A percentile compares a stretch with the other conserved stretches of the same genome.
Evolutionary conservation across 768 basidiomycete genomes (phyloP).

Genomic region (Mycena chlorophos): DNA sequence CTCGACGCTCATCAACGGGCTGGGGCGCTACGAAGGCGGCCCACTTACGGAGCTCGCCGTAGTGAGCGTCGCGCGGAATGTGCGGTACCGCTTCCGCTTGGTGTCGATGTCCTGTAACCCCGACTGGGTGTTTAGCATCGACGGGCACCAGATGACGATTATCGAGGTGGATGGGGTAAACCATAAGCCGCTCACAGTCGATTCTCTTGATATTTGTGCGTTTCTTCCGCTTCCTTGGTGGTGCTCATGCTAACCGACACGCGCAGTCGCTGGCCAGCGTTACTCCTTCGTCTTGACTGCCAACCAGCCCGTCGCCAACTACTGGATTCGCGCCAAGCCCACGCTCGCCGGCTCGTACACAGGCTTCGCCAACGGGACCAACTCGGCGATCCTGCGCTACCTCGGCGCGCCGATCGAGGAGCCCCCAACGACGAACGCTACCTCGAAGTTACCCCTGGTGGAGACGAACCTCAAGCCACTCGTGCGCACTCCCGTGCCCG

Average conservation of each 20-base stretch:
- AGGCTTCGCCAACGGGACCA: constrained; percentile 34
- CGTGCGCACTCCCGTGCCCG: constrained; percentile 29
- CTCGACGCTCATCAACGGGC: constrained; percentile 3
- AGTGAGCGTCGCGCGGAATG: constrained; percentile 43
- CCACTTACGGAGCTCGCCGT: not conserved
- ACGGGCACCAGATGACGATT: constrained; percentile 40
- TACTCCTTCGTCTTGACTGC: constrained; percentile 40
- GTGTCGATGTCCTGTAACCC: constrained; percentile 47
- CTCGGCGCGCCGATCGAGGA: constrained; percentile 30
- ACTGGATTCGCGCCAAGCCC: constrained; percentile 37
- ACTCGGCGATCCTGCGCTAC: constrained; percentile 46
- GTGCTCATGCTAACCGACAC: constrained; percentile 9
- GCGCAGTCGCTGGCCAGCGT: constrained; percentile 27
- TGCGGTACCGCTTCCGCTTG: constrained; percentile 51
- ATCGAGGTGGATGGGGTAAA: constrained; percentile 44
- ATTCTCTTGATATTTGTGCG: constrained; percentile 38
- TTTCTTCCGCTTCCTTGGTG: not conserved
- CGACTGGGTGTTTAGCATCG: constrained; percentile 40
- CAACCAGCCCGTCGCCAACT: constrained; percentile 40
- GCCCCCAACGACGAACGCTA: constrained; percentile 27
- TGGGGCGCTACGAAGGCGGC: not conserved
- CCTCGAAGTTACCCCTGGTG: constrained; percentile 24
- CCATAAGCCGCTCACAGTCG: constrained; percentile 31
- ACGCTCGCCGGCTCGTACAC: not conserved
- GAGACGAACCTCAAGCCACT: constrained; percentile 32